A percentile compares a stretch with the other conserved stretches of the same genome.
Conservation (phyloP, 2,329 filamentous ascomycete species). For the Aspergillus fischeri region DNA sequence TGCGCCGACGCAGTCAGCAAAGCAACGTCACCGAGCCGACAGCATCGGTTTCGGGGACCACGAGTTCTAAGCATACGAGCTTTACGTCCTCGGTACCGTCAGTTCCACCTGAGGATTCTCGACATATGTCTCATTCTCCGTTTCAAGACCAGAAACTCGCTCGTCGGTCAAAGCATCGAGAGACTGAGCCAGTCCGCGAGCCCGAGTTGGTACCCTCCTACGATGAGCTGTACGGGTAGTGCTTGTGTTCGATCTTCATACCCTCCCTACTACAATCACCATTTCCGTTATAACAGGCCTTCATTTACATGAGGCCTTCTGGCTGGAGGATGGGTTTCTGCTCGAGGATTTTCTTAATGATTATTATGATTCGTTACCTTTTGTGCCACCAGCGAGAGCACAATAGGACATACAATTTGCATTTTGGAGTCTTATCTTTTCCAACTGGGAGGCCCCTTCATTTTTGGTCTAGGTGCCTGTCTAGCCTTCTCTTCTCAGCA, state of each 20-base stretch:
- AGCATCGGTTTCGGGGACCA: constrained; percentile 22
- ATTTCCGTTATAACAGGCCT: background rate
- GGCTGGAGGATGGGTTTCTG: background rate
- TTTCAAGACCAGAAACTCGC: constrained; percentile 21
- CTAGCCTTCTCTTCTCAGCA: background rate
- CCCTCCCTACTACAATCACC: background rate
- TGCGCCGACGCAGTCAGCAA: constrained; percentile 33
- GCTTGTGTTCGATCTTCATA: background rate
- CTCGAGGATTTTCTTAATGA: background rate
- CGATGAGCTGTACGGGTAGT: constrained; percentile 37
- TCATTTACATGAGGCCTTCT: background rate
- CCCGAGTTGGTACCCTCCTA: constrained; percentile 37
- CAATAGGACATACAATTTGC: constrained; percentile 2
- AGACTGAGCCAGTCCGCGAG: constrained; percentile 14
- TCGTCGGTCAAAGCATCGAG: constrained; percentile 14
- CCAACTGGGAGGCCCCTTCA: background rate
- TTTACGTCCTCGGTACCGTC: constrained; percentile 28
- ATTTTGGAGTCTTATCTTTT: constrained; percentile 3
- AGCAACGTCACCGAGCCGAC: constrained; percentile 26
- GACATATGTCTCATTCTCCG: constrained; percentile 14
- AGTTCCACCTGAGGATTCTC: constrained; percentile 24
- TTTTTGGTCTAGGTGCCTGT: background rate
- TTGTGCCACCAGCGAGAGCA: background rate
- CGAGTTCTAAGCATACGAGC: constrained; percentile 31
- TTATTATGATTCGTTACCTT: background rate